A percentile compares a stretch with the other conserved stretches of the same genome.
phyloP scores from a whole-genome alignment of 108 stramenopile species.

The Skeletonema potamos region DNA sequence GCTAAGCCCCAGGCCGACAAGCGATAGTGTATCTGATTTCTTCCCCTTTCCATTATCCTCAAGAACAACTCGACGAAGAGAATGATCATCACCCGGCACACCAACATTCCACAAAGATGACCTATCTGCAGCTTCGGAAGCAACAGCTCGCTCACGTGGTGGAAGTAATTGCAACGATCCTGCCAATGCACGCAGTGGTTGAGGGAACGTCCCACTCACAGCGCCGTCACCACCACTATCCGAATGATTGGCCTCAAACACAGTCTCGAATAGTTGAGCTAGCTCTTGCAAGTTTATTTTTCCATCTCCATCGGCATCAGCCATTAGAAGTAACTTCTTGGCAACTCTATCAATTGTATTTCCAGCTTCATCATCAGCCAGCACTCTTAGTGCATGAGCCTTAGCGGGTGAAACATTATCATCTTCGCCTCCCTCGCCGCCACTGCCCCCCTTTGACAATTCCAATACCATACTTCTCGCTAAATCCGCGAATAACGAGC shows the following conservation, averaged over 20 bases:
- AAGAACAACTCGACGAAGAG: slow-evolving; percentile 44
- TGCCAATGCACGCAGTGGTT: slow-evolving; percentile 56
- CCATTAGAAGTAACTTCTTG: slow-evolving; percentile 46
- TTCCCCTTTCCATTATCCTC: slow-evolving; percentile 11
- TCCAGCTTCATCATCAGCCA: slow-evolving; percentile 51
- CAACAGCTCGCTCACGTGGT: slow-evolving; percentile 37
- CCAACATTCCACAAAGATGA: slow-evolving; percentile 46
- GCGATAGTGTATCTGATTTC: slow-evolving; percentile 24
- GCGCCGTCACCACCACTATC: slow-evolving; percentile 1
- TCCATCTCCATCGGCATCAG: slow-evolving; percentile 53
- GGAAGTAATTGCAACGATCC: slow-evolving; percentile 59
- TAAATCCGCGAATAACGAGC: slow-evolving; percentile 45
- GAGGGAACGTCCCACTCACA: slow-evolving; percentile 43
- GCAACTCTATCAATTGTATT: slow-evolving; percentile 61
- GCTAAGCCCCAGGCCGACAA: slow-evolving; percentile 44
- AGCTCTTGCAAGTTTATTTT: slow-evolving; percentile 44
- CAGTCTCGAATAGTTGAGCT: slow-evolving; percentile 54
- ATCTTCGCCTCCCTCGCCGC: not conserved
- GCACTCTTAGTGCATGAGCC: slow-evolving; percentile 50
- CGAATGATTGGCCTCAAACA: slow-evolving; percentile 35
- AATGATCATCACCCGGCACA: slow-evolving; percentile 63
- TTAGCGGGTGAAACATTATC: slow-evolving; percentile 29
- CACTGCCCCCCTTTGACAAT: slow-evolving; percentile 24
- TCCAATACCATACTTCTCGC: slow-evolving; percentile 54
- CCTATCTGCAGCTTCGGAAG: slow-evolving; percentile 37